A percentile compares a stretch with the other conserved stretches of the same genome.
Evolutionary conservation across 495 filamentous ascomycete species (phyloP).

Genomic region (Penicillium soppii): DNA sequence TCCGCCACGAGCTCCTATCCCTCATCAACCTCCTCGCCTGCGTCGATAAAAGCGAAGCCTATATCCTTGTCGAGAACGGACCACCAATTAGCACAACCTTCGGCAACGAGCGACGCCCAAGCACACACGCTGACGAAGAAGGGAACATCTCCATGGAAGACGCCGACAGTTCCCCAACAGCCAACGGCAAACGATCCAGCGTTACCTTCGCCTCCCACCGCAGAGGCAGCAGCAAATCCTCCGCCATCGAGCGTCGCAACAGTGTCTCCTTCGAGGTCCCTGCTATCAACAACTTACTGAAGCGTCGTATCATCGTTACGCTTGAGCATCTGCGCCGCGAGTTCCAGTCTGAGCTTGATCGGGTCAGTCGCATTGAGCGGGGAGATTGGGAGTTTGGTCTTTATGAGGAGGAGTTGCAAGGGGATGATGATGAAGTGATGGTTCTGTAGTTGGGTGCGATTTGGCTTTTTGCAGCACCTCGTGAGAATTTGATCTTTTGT

Average conservation of each 20-base stretch:
- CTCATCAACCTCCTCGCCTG: conserved; percentile 87
- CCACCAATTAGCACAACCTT: conserved; percentile 9
- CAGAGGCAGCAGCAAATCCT: conserved; percentile 26
- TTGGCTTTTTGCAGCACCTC: not conserved
- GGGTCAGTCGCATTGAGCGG: conserved; percentile 59
- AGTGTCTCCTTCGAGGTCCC: conserved; percentile 6
- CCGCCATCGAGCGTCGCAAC: conserved; percentile 3
- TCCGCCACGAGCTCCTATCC: conserved; percentile 67
- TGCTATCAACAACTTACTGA: conserved; percentile 13
- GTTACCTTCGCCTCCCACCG: conserved; percentile 17
- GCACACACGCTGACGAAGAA: conserved; percentile 38
- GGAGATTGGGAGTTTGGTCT: conserved; percentile 62
- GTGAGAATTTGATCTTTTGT: conserved; percentile 8
- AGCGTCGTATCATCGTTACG: conserved; percentile 62
- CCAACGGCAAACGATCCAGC: conserved; percentile 9
- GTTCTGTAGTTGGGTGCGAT: conserved; percentile 30
- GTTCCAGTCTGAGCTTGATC: conserved; percentile 85
- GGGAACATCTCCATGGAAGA: conserved; percentile 47
- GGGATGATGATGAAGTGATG: conserved; percentile 45
- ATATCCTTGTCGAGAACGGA: conserved; percentile 55
- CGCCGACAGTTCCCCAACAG: conserved; percentile 18
- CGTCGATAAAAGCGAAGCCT: conserved; percentile 78
- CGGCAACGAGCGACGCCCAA: conserved; percentile 14
- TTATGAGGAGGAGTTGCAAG: conserved; percentile 28
- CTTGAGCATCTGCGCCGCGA: conserved; percentile 79